These are phyloP conservation scores for Axilococcus clingmanii DNA, from an alignment of 139 green algal species.

Conservation along the genomic window DNA sequence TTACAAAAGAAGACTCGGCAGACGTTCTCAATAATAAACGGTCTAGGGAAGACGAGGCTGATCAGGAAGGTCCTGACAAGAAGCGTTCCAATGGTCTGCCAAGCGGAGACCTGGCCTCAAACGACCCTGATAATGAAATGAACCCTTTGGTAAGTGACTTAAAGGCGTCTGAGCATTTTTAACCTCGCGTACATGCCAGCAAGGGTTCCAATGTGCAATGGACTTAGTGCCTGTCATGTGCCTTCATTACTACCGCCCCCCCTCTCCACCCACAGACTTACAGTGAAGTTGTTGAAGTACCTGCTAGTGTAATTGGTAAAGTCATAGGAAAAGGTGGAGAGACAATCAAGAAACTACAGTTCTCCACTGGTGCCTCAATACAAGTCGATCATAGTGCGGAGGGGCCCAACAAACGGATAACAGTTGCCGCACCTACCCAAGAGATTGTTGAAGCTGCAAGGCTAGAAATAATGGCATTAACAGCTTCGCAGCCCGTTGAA, in stretches of 20 bases:
- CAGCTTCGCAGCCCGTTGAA: not conserved
- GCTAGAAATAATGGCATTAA: constrained; percentile 4
- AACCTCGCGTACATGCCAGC: no score
- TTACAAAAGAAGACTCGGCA: not conserved
- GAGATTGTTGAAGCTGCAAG: constrained; percentile 41
- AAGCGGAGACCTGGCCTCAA: not conserved
- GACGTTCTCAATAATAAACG: constrained; percentile 24
- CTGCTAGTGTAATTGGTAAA: constrained; percentile 54
- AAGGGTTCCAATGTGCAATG: no score
- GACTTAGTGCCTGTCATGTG: no score
- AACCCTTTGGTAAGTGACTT: not conserved
- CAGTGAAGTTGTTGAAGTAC: constrained; percentile 10
- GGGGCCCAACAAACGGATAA: constrained; percentile 63
- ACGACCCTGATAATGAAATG: not conserved
- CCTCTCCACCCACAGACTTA: no score
- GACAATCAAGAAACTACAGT: constrained; percentile 78
- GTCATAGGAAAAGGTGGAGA: constrained; percentile 78
- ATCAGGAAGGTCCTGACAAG: constrained; percentile 22
- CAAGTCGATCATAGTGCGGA: constrained; percentile 58
- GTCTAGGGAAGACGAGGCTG: constrained; percentile 17
- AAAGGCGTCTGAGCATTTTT: no score
- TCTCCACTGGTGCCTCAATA: constrained; percentile 50
- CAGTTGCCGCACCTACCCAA: constrained; percentile 38
- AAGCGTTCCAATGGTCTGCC: constrained; percentile 14
- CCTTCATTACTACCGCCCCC: no score